A percentile compares a stretch with the other conserved stretches of the same genome.
Conservation (phyloP, 2,329 filamentous ascomycete genomes). For the Trichothecium sympodiale region DNA sequence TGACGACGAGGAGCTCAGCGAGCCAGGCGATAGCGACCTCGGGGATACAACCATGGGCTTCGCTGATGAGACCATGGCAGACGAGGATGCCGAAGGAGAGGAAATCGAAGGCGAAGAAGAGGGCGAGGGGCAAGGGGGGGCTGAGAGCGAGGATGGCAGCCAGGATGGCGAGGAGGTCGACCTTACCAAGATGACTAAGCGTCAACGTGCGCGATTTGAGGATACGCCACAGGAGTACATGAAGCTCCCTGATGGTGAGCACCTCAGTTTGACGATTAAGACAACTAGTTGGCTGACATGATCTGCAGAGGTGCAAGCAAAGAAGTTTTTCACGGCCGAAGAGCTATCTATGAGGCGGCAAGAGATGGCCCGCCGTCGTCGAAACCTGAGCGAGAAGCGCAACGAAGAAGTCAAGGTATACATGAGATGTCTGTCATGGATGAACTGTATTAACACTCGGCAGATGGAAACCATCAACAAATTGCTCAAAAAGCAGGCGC, state of each 20-base stretch:
- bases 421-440: background rate
- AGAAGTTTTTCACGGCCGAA: conserved; percentile 50
- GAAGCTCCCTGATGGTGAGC: conserved; percentile 49
- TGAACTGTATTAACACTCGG: too few species aligned
- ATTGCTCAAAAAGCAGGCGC: conserved; percentile 74
- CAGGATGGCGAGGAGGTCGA: conserved; percentile 37
- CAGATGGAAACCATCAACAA: conserved; percentile 90
- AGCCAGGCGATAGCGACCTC: conserved; percentile 38
- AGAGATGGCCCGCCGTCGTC: conserved; percentile 49
- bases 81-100: conserved; percentile 37
- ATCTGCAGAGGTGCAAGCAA: conserved; percentile 47
- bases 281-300: background rate
- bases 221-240: conserved; percentile 43
- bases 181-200: conserved; percentile 48
- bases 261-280: background rate
- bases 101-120: conserved; percentile 29
- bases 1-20: conserved; percentile 45
- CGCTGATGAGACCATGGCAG: conserved; percentile 33
- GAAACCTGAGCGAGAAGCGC: conserved; percentile 53
- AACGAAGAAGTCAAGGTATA: conserved; percentile 52
- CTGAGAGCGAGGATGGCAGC: conserved; percentile 34
- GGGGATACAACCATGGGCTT: conserved; percentile 24
- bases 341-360: conserved; percentile 51
- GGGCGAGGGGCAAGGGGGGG: conserved; percentile 25
- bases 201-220: conserved; percentile 48